A percentile compares a stretch with the other conserved stretches of the same genome.
phyloP scores from a whole-genome alignment of 2,329 filamentous ascomycete genomes.

The Cladorrhinum sp. region DNA sequence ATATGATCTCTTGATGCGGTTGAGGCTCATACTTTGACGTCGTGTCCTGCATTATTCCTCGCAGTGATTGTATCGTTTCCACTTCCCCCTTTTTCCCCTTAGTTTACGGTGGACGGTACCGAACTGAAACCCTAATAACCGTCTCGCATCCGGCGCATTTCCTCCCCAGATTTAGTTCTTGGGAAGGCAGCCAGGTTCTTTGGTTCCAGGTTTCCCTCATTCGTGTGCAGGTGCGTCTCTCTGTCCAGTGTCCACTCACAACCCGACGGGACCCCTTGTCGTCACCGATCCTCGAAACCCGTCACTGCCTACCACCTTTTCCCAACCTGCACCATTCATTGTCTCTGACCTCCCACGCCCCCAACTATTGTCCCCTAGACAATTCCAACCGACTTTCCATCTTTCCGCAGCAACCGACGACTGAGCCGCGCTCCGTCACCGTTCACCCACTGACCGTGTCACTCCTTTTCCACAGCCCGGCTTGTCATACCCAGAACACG shows the following conservation, averaged over 20 bases:
- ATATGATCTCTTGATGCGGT: constrained; percentile 16
- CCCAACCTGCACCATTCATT: neutral
- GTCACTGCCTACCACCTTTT: neutral
- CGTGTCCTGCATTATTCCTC: neutral
- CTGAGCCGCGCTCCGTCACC: neutral
- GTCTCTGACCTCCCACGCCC: neutral
- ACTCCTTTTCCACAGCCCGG: constrained; percentile 6
- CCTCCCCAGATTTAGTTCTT: neutral
- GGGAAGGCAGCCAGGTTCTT: constrained; percentile 10
- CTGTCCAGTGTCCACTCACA: constrained; percentile 1
- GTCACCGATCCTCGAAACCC: neutral
- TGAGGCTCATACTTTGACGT: constrained; percentile 17
- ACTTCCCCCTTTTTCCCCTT: neutral
- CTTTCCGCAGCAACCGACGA: neutral
- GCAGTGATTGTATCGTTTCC: neutral
- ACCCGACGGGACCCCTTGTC: neutral
- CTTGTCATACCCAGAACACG: constrained; percentile 12
- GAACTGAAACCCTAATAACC: neutral
- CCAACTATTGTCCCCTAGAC: neutral
- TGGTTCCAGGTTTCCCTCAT: constrained; percentile 12
- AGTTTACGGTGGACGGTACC: neutral
- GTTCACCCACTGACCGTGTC: constrained; percentile 14
- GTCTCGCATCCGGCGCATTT: neutral
- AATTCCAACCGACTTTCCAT: neutral
- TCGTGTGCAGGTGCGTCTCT: constrained; percentile 17